Evolutionary conservation across 495 filamentous ascomycete species (phyloP).

Genomic region (Pyronema domesticum): DNA sequence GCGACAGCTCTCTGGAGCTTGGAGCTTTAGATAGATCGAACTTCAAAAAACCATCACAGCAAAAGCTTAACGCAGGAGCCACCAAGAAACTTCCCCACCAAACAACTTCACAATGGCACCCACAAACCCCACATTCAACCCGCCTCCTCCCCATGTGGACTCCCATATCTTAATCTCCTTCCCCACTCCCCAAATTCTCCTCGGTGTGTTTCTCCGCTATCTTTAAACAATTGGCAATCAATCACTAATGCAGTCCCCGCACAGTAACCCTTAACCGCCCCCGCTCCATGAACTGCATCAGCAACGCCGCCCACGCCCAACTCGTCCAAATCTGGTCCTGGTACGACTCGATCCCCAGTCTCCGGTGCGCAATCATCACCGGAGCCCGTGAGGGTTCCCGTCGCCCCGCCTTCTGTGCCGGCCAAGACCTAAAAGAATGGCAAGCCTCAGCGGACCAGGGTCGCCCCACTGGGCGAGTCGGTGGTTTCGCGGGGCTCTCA

Average conservation of each 20-base stretch:
- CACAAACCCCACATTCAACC: neutral
- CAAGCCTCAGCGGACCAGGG: slow-evolving; percentile 1
- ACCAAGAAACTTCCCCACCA: too few species aligned
- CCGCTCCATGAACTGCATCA: slow-evolving; percentile 40
- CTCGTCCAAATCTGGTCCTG: slow-evolving; percentile 37
- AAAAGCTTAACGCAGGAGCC: too few species aligned
- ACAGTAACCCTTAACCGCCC: slow-evolving; percentile 43
- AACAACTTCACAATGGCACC: neutral
- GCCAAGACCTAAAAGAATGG: slow-evolving; percentile 38
- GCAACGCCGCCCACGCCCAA: slow-evolving; percentile 32
- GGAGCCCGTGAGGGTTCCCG: slow-evolving; percentile 24
- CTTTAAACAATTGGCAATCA: slow-evolving; percentile 55
- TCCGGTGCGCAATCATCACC: slow-evolving; percentile 40
- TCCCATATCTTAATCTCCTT: slow-evolving; percentile 33
- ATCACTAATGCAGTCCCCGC: neutral
- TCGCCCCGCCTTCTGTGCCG: slow-evolving; percentile 40
- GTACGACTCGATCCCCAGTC: slow-evolving; percentile 39
- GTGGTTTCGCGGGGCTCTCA: slow-evolving; percentile 26
- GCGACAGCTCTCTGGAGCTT: too few species aligned
- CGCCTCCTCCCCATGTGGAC: slow-evolving; percentile 5
- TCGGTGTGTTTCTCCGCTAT: slow-evolving; percentile 43
- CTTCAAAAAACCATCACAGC: too few species aligned
- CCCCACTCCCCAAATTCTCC: slow-evolving; percentile 37
- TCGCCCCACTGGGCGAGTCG: neutral
- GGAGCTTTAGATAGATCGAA: too few species aligned